Conservation (phyloP, 371 early-diverging fungal genomes). For the Mortierella sp. region DNA sequence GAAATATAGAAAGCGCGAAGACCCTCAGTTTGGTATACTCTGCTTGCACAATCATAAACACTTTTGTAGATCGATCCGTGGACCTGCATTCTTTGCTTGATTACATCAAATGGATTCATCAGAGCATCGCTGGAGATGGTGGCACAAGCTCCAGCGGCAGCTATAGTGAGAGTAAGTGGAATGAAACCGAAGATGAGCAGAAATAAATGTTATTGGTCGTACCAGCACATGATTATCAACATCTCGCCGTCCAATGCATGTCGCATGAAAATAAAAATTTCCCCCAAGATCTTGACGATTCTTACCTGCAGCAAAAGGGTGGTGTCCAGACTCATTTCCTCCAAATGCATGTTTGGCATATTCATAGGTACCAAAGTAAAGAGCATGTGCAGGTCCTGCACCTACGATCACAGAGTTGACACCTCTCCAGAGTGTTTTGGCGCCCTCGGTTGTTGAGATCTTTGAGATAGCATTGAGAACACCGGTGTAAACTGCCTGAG, state of each 20-base stretch:
- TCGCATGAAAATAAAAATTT: no score
- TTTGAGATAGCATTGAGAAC: slow-evolving; percentile 73
- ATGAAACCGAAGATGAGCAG: not conserved
- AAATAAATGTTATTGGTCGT: no score
- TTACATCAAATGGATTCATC: slow-evolving; percentile 98
- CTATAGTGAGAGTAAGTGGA: slow-evolving; percentile 40
- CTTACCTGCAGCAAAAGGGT: slow-evolving; percentile 75
- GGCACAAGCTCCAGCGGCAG: slow-evolving; percentile 91
- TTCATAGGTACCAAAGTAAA: slow-evolving; percentile 97
- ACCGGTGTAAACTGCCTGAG: slow-evolving; percentile 72
- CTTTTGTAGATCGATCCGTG: slow-evolving; percentile 71
- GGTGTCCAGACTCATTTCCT: slow-evolving; percentile 65
- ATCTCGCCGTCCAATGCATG: no score
- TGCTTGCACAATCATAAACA: slow-evolving; percentile 75
- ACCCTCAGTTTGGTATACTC: slow-evolving; percentile 81
- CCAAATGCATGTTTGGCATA: slow-evolving; percentile 83
- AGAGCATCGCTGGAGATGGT: slow-evolving; percentile 90
- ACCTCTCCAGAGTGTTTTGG: slow-evolving; percentile 89
- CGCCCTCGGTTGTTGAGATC: slow-evolving; percentile 81
- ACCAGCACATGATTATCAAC: no score
- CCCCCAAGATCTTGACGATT: not conserved
- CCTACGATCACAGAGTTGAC: slow-evolving; percentile 93
- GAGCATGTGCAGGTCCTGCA: slow-evolving; percentile 96
- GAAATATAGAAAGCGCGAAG: slow-evolving; percentile 90
- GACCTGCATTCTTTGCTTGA: slow-evolving; percentile 96